Conservation (phyloP, 345 rosid genomes). For the Syzygium grande region DNA sequence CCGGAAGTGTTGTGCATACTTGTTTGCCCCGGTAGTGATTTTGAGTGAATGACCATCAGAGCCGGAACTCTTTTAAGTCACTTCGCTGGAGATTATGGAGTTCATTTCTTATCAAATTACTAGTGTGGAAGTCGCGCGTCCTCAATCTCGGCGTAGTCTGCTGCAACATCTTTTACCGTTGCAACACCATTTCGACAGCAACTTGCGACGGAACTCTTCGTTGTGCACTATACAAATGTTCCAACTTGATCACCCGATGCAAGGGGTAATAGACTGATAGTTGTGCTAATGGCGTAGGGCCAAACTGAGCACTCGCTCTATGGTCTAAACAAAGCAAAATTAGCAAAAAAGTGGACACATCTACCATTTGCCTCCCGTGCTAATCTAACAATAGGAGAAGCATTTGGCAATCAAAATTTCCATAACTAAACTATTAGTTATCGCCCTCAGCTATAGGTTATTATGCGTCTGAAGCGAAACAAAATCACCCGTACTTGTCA, state of each 20-base stretch:
- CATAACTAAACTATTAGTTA: neutral
- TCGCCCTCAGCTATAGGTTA: neutral
- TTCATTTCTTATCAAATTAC: neutral
- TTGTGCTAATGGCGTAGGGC: neutral
- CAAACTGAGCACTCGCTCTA: neutral
- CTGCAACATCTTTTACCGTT: neutral
- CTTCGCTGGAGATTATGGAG: neutral
- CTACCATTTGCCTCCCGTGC: neutral
- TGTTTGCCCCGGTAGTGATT: neutral
- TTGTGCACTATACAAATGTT: neutral
- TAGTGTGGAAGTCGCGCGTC: neutral
- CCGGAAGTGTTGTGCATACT: neutral
- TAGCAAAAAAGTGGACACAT: neutral
- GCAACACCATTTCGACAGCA: neutral
- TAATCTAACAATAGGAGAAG: neutral
- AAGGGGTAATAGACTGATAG: neutral
- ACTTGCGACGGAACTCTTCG: neutral
- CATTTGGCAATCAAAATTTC: neutral
- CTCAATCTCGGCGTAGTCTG: neutral
- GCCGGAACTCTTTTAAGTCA: neutral
- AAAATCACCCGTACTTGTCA: neutral
- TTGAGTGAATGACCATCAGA: neutral
- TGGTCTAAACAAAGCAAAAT: neutral
- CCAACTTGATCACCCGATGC: neutral
- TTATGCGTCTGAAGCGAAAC: neutral